phyloP scores from a whole-genome alignment of 768 basidiomycete species.

The Pisolithus sp. region DNA sequence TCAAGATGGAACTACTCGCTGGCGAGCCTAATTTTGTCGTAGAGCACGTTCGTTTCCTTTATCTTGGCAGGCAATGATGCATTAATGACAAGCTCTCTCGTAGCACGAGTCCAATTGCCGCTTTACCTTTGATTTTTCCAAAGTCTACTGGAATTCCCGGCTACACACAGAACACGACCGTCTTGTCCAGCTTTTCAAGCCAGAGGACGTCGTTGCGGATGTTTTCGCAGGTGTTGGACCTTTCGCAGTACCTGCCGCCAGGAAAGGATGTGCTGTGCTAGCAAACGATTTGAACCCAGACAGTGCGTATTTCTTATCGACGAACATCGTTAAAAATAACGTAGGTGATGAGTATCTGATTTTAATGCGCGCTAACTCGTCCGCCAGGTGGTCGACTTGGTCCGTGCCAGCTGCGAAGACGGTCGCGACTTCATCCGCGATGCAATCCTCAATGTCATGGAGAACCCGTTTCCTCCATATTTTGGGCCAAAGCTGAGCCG shows the following conservation, averaged over 20 bases:
- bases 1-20: slow-evolving; percentile 94
- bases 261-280: slow-evolving; percentile 82
- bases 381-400: slow-evolving; percentile 53
- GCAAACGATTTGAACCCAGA: slow-evolving; percentile 95
- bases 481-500: slow-evolving; percentile 34
- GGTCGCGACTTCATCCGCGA: slow-evolving; percentile 78
- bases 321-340: slow-evolving; percentile 72
- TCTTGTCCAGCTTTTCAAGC: slow-evolving; percentile 65
- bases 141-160: slow-evolving; percentile 98
- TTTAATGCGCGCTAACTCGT: slow-evolving; percentile 2
- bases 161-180: slow-evolving; percentile 88
- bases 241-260: slow-evolving; percentile 89
- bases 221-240: slow-evolving; percentile 98
- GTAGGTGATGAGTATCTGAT: slow-evolving; percentile 36
- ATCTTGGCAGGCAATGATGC: neutral
- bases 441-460: slow-evolving; percentile 46
- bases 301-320: slow-evolving; percentile 67
- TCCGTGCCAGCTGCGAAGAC: slow-evolving; percentile 75
- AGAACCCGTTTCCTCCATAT: slow-evolving; percentile 61
- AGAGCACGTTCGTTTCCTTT: slow-evolving; percentile 59
- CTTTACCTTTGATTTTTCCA: slow-evolving; percentile 91
- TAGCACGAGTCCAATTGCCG: slow-evolving; percentile 81
- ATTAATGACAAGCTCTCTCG: slow-evolving; percentile 1
- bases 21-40: slow-evolving; percentile 85
- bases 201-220: slow-evolving; percentile 80